Percentiles rank a stretch among this genome's conserved stretches.
These are phyloP conservation scores for Neonectria hederae DNA, from an alignment of 2,329 filamentous ascomycete species.

Conservation along the genomic window DNA sequence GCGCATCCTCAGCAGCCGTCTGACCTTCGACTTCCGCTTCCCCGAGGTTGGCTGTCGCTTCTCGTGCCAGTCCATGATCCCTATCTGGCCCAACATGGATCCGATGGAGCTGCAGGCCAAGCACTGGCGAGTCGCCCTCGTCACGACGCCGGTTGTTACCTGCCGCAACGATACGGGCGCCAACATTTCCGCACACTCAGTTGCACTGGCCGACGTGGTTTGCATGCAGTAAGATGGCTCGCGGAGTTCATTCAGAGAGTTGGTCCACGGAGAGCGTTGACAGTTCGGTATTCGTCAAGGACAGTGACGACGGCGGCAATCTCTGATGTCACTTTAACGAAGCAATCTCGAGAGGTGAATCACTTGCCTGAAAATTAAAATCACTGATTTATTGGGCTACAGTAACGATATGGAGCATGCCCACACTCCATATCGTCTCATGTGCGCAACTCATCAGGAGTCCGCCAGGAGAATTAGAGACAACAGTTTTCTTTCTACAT, in stretches of 20 bases:
- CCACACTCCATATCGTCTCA: not conserved
- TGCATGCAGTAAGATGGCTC: conserved; percentile 53
- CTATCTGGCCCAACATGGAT: conserved; percentile 54
- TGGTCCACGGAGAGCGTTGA: no score
- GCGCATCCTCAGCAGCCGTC: conserved; percentile 56
- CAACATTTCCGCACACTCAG: conserved; percentile 55
- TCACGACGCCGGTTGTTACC: conserved; percentile 64
- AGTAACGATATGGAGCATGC: not conserved
- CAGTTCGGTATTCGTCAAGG: not conserved
- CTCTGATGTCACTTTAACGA: not conserved
- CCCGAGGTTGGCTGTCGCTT: conserved; percentile 61
- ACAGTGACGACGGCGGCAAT: no score
- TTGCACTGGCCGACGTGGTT: conserved; percentile 58
- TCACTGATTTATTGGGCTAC: not conserved
- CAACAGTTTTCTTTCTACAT: not conserved
- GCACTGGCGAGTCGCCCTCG: conserved; percentile 63
- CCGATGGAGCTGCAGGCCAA: conserved; percentile 57
- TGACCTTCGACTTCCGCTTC: conserved; percentile 60
- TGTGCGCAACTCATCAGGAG: not conserved
- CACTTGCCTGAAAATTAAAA: not conserved
- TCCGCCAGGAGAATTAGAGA: not conserved
- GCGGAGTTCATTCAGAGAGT: not conserved
- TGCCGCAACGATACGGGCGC: conserved; percentile 61
- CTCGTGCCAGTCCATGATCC: conserved; percentile 58
- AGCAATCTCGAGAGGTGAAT: not conserved